Evolutionary conservation across 176 grass and related monocot genomes (phyloP).

Genomic region (Avena eriantha): DNA sequence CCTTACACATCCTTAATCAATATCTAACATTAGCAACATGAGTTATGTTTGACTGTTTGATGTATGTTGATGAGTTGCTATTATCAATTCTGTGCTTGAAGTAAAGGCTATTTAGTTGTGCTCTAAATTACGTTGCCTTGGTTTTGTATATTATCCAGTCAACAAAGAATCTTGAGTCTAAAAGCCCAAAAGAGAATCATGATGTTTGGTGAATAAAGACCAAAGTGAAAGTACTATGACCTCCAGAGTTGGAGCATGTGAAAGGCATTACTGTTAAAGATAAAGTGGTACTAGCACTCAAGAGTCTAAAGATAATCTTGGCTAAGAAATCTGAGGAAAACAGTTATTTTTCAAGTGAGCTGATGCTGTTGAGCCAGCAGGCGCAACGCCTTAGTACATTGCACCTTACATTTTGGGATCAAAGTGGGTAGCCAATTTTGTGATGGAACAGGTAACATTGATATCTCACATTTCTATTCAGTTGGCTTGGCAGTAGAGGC

Average conservation of each 20-base stretch:
- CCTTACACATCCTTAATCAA: neutral
- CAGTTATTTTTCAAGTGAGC: constrained; percentile 59
- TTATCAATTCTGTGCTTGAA: constrained; percentile 43
- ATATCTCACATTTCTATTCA: constrained; percentile 45
- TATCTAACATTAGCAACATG: constrained; percentile 33
- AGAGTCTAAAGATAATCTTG: constrained; percentile 70
- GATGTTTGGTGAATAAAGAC: constrained; percentile 67
- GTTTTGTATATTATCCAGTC: constrained; percentile 80
- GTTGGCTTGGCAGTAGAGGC: constrained; percentile 39
- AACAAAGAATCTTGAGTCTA: constrained; percentile 72
- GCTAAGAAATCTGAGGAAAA: constrained; percentile 78
- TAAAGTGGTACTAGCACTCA: constrained; percentile 48
- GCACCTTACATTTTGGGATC: constrained; percentile 67
- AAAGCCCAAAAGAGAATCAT: constrained; percentile 74
- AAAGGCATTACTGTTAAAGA: constrained; percentile 60
- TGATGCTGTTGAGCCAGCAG: constrained; percentile 63
- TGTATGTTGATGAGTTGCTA: constrained; percentile 34
- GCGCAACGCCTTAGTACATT: constrained; percentile 50
- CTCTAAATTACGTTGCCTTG: constrained; percentile 67
- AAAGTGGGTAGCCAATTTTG: constrained; percentile 55
- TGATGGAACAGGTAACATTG: constrained; percentile 67
- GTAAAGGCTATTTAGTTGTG: constrained; percentile 41
- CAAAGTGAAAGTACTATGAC: constrained; percentile 62
- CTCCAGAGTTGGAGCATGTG: constrained; percentile 66
- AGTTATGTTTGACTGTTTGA: constrained; percentile 28